Base-by-base conservation (phyloP, 2,329 filamentous ascomycete genomes). In the Talaromyces sp. region DNA sequence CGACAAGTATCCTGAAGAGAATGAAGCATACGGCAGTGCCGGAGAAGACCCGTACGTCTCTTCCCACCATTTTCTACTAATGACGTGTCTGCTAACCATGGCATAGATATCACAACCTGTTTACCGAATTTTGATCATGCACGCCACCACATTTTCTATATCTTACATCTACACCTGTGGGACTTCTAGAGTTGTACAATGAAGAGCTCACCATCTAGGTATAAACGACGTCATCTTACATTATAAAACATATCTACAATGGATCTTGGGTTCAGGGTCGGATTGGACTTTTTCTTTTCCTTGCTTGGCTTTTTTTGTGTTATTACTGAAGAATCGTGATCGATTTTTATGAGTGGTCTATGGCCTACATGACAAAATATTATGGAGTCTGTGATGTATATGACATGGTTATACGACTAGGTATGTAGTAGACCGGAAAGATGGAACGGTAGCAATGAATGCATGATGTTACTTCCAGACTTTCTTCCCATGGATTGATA, bases 1-100 rank as follows among this genome's bases (percentile, higher is more conserved):
- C 73, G 95, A 99, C 79, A 91, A 93, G 76, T 99, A 99, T 76
- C 93, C 95, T 1, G 95, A 99, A 77, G 95, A 99, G 77, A 92
- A 91, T 50, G 95, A 99, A 77, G 87, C 88, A 73, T 99, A 99
- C 74, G 95, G 95, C 42, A 81, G 84, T 68, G 80, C 79, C 60
- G 92, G 91, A 52, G 82, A 88, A 67, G 93, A 98, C 77, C 89
- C 92, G 93, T 97, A 83, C 81, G 93, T 90, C 64, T 8, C 42
- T n/a, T 16, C 33, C 14, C 25, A 5, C 7, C 33, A 9, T 5
- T n/a, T 5, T 28, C 28, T 6, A 6, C 6, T 6, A 6, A 6
- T 4, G 35, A 11, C 2, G 1, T 39, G 25, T 14, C 11, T 18
- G 28, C 62, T 63, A 35, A 63, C 58, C 21, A 35, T 8, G n/a